These are phyloP conservation scores for Cryptococcus depauperatus DNA, from an alignment of 1,284 basidiomycete species.

Conservation along the genomic window DNA sequence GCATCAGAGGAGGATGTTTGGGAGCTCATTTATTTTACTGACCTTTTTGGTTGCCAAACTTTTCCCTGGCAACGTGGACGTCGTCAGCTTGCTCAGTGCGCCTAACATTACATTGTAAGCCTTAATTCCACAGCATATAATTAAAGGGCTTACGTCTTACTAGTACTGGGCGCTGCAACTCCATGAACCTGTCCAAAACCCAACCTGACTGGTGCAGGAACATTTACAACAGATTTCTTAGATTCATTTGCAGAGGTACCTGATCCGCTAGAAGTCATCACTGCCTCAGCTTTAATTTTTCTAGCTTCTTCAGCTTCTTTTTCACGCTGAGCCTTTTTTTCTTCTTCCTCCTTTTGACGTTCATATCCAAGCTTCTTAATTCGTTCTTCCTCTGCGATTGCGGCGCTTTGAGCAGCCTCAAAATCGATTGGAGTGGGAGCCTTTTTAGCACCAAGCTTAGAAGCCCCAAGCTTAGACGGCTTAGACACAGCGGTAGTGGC, in stretches of 20 bases:
- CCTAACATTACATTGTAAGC: slow-evolving; percentile 9
- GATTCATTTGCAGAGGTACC: slow-evolving; percentile 25
- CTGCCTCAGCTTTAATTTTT: slow-evolving; percentile 49
- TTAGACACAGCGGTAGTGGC: slow-evolving; percentile 42
- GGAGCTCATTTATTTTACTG: slow-evolving; percentile 8
- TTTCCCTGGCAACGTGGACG: slow-evolving; percentile 69
- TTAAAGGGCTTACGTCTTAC: slow-evolving; percentile 48
- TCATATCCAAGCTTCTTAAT: slow-evolving; percentile 84
- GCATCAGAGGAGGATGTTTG: neutral
- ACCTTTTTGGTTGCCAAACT: slow-evolving; percentile 82
- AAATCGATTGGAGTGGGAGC: slow-evolving; percentile 70
- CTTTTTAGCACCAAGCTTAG: slow-evolving; percentile 71
- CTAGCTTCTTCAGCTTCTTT: slow-evolving; percentile 52
- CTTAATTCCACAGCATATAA: neutral
- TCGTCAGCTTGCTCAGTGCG: slow-evolving; percentile 52
- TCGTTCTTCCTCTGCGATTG: slow-evolving; percentile 75
- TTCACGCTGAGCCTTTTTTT: slow-evolving; percentile 45
- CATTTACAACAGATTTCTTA: slow-evolving; percentile 30
- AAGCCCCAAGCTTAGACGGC: slow-evolving; percentile 67
- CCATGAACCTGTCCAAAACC: slow-evolving; percentile 78
- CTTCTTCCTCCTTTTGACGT: slow-evolving; percentile 64
- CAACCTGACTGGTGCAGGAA: slow-evolving; percentile 47
- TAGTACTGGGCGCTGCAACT: slow-evolving; percentile 43
- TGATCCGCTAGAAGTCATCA: slow-evolving; percentile 7
- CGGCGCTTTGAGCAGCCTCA: slow-evolving; percentile 66